These are phyloP conservation scores for Plectosphaerella plurivora DNA, from an alignment of 2,329 filamentous ascomycete genomes.

Conservation along the genomic window DNA sequence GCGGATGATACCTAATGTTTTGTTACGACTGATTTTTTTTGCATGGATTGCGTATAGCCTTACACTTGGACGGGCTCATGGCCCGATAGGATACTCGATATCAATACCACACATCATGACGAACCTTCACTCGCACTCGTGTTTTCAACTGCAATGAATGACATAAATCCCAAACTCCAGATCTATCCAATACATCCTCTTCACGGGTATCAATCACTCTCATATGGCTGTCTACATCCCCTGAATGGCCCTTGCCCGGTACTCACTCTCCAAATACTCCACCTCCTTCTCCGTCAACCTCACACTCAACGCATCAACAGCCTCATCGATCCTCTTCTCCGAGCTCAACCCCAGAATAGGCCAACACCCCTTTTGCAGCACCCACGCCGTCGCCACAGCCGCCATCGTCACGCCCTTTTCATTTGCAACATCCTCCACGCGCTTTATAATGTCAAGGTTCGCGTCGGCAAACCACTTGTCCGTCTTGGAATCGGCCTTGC, in stretches of 20 bases:
- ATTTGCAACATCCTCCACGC: constrained; percentile 49
- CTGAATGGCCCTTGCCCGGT: constrained; percentile 38
- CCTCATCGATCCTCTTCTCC: constrained; percentile 56
- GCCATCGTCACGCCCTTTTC: constrained; percentile 58
- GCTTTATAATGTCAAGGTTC: constrained; percentile 31
- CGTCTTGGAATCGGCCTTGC: constrained; percentile 11
- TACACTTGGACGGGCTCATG: too few relatives aligned
- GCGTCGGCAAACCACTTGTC: constrained; percentile 31
- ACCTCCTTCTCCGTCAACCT: constrained; percentile 8
- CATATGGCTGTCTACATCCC: constrained; percentile 15
- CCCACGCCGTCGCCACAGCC: constrained; percentile 61
- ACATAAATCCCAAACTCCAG: not conserved
- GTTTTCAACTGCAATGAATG: not conserved
- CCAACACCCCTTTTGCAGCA: constrained; percentile 44
- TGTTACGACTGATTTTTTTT: not conserved
- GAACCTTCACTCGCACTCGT: not conserved
- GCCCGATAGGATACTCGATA: too few relatives aligned
- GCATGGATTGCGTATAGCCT: too few relatives aligned
- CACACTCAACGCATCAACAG: constrained; percentile 26
- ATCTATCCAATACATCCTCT: not conserved
- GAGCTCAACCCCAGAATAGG: constrained; percentile 60
- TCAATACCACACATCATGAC: too few relatives aligned
- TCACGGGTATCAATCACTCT: not conserved
- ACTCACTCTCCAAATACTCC: constrained; percentile 49
- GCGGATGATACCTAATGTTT: not conserved